phyloP scores from a whole-genome alignment of 2,329 filamentous ascomycete species.

The Aphanocladium album region DNA sequence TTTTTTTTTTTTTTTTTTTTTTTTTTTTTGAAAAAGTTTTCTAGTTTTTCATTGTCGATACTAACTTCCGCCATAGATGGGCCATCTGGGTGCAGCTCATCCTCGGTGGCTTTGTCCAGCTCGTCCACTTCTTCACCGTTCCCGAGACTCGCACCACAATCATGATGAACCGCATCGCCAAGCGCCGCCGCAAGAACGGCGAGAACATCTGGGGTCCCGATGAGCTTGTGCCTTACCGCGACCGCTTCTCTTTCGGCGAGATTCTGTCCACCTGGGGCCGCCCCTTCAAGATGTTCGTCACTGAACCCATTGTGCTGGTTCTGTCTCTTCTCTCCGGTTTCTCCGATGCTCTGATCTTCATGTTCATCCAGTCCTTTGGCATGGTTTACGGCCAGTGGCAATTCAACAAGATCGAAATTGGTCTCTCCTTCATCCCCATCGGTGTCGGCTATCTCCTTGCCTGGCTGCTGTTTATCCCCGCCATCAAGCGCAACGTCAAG shows the following conservation, averaged over 20 bases:
- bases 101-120: conserved; percentile 64
- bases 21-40: no score
- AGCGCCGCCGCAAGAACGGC: conserved; percentile 58
- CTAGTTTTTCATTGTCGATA: conserved; percentile 6
- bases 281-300: conserved; percentile 68
- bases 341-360: conserved; percentile 71
- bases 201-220: conserved; percentile 66
- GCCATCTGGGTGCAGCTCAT: conserved; percentile 83
- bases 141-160: conserved; percentile 74
- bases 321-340: conserved; percentile 69
- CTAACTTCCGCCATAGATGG: conserved; percentile 34
- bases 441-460: conserved; percentile 61
- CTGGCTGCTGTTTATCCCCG: conserved; percentile 55
- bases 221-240: conserved; percentile 58
- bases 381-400: conserved; percentile 65
- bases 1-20: no score
- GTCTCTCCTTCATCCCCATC: conserved; percentile 61
- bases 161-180: conserved; percentile 74
- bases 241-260: conserved; percentile 55
- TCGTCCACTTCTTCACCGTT: conserved; percentile 62
- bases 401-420: conserved; percentile 52
- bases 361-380: conserved; percentile 67
- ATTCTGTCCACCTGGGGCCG: conserved; percentile 54
- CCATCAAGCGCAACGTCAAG: conserved; percentile 48
- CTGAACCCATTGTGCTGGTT: conserved; percentile 67